A percentile compares a stretch with the other conserved stretches of the same genome.
Evolutionary conservation across 2,329 filamentous ascomycete genomes (phyloP).

Genomic region (Anisogramma anomala): DNA sequence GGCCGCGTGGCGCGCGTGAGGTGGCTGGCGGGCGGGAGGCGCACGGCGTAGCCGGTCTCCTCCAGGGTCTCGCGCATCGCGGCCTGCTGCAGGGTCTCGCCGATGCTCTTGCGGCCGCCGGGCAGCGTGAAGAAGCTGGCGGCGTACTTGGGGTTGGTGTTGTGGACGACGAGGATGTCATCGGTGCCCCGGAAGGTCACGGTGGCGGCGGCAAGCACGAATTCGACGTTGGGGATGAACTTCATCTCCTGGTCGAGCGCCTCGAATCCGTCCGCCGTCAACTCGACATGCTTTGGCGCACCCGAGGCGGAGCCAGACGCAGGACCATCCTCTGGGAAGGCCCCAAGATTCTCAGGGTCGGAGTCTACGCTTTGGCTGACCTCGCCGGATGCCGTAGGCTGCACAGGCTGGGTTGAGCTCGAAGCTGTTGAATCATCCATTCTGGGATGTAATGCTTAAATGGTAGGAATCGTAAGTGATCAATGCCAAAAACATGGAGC

Average conservation of each 20-base stretch:
- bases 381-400: too few species aligned
- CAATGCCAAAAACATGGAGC: too few species aligned
- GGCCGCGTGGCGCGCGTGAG: conserved; percentile 30
- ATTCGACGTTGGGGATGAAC: conserved; percentile 30
- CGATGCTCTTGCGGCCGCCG: conserved; percentile 37
- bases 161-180: conserved; percentile 32
- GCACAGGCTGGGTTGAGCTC: too few species aligned
- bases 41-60: conserved; percentile 33
- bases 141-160: conserved; percentile 29
- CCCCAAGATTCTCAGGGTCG: too few species aligned
- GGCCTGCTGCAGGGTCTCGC: conserved; percentile 29
- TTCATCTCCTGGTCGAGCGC: conserved; percentile 23
- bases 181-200: conserved; percentile 28
- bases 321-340: too few species aligned
- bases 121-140: conserved; percentile 32
- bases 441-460: too few species aligned
- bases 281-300: not conserved
- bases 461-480: too few species aligned
- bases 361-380: too few species aligned
- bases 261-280: conserved; percentile 17
- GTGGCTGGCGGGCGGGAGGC: conserved; percentile 28
- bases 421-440: too few species aligned
- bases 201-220: conserved; percentile 36
- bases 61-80: conserved; percentile 37
- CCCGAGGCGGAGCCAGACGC: too few species aligned